Evolutionary conservation across 2,329 filamentous ascomycete genomes (phyloP).

Genomic region (Corinectria fuckeliana): DNA sequence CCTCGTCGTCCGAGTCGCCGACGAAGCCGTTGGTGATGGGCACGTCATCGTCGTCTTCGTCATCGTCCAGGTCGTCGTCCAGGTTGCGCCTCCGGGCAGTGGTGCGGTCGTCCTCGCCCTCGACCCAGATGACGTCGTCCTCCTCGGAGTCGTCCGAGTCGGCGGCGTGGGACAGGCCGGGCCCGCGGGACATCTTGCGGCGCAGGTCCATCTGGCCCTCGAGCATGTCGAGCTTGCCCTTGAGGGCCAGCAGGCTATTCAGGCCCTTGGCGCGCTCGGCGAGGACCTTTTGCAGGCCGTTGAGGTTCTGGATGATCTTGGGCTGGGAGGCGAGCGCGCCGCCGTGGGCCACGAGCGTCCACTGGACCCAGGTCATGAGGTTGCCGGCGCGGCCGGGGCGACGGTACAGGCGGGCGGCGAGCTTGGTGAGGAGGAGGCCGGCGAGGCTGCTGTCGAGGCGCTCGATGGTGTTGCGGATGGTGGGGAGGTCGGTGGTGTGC

Average conservation of each 20-base stretch:
- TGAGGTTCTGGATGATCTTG: constrained; percentile 79
- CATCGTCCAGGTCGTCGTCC: constrained; percentile 51
- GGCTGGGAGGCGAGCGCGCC: constrained; percentile 87
- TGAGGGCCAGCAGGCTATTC: constrained; percentile 82
- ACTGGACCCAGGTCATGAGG: constrained; percentile 95
- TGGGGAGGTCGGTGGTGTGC: constrained; percentile 76
- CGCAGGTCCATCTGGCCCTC: constrained; percentile 87
- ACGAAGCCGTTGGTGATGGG: constrained; percentile 60
- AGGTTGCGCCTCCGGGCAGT: constrained; percentile 44
- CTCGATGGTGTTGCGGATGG: constrained; percentile 88
- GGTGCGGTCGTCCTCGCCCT: constrained; percentile 76
- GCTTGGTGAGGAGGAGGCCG: constrained; percentile 76
- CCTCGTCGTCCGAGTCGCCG: constrained; percentile 67
- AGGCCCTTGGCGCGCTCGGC: constrained; percentile 85
- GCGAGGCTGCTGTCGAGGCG: constrained; percentile 86
- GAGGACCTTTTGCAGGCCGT: constrained; percentile 83
- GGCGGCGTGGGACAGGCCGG: constrained; percentile 48
- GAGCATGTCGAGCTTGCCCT: constrained; percentile 94
- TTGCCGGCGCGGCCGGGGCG: constrained; percentile 88
- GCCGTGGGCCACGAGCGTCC: constrained; percentile 90
- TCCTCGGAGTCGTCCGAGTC: constrained; percentile 60
- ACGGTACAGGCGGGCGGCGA: constrained; percentile 85
- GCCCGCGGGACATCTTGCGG: constrained; percentile 65
- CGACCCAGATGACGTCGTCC: constrained; percentile 84
- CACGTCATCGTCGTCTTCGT: constrained; percentile 64